A percentile compares a stretch with the other conserved stretches of the same genome.
Evolutionary conservation across 768 basidiomycete genomes (phyloP).

Genomic region (Lentinula lateritia): DNA sequence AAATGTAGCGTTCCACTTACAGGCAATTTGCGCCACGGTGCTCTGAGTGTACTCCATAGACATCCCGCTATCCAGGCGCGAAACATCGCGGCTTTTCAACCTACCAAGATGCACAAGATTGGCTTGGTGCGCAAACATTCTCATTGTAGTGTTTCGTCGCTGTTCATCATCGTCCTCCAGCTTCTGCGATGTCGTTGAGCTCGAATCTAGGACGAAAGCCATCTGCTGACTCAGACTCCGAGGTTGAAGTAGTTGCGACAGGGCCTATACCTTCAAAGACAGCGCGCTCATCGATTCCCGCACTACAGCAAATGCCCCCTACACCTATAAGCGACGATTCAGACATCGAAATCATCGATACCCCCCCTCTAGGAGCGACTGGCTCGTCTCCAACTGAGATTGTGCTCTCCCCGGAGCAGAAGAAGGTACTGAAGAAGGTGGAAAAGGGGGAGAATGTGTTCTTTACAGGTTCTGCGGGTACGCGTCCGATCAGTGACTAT

Average conservation of each 20-base stretch:
- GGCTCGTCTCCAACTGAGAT: slow-evolving; percentile 16
- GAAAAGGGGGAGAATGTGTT: slow-evolving; percentile 64
- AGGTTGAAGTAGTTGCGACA: neutral
- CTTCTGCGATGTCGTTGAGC: neutral
- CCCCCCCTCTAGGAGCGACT: neutral
- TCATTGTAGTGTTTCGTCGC: neutral
- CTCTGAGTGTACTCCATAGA: slow-evolving; percentile 25
- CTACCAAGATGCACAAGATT: slow-evolving; percentile 40
- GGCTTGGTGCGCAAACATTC: slow-evolving; percentile 32
- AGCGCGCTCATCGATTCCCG: neutral
- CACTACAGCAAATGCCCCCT: neutral
- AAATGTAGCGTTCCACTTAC: slow-evolving; percentile 27
- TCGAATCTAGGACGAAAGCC: neutral
- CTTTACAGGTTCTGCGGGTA: slow-evolving; percentile 84
- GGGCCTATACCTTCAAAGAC: neutral
- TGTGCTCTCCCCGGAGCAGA: slow-evolving; percentile 48
- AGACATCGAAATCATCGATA: slow-evolving; percentile 11
- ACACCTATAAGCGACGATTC: slow-evolving; percentile 1
- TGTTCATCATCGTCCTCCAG: neutral
- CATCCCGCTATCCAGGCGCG: slow-evolving; percentile 46
- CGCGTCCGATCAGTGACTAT: slow-evolving; percentile 5
- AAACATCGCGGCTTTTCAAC: slow-evolving; percentile 48
- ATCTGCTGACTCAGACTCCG: neutral
- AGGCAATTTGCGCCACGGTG: neutral
- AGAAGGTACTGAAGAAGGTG: slow-evolving; percentile 43